A percentile compares a stretch with the other conserved stretches of the same genome.
phyloP scores from a whole-genome alignment of 371 early-diverging fungal genomes.

The Basidiobolus meristosporus region DNA sequence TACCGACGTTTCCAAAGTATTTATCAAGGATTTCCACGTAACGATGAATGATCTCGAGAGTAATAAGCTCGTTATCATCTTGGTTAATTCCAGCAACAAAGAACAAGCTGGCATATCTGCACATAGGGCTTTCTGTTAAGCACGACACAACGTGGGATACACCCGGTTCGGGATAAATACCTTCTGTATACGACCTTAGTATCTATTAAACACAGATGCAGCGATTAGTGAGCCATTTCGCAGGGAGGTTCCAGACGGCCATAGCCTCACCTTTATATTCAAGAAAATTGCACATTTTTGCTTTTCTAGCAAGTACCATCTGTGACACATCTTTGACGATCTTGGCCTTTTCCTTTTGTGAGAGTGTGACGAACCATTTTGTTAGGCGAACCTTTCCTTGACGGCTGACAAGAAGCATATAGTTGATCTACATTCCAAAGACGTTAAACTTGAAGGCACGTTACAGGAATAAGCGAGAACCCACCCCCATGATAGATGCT shows the following conservation, averaged over 20 bases:
- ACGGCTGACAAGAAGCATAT: slow-evolving; percentile 40
- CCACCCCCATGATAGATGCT: too few species aligned
- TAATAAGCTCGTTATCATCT: slow-evolving; percentile 87
- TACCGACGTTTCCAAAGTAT: slow-evolving; percentile 86
- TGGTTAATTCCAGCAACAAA: slow-evolving; percentile 86
- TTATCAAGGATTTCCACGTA: slow-evolving; percentile 94
- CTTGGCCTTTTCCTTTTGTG: slow-evolving; percentile 81
- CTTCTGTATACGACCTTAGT: slow-evolving; percentile 86
- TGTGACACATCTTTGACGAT: slow-evolving; percentile 87
- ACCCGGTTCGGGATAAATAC: slow-evolving; percentile 9
- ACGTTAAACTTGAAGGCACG: too few species aligned
- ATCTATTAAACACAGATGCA: too few species aligned
- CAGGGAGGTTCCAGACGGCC: neutral
- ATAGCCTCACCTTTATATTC: slow-evolving; percentile 69
- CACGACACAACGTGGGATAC: neutral
- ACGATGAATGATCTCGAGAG: slow-evolving; percentile 88
- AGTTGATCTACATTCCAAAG: slow-evolving; percentile 63
- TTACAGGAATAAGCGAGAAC: too few species aligned
- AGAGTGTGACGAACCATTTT: slow-evolving; percentile 88
- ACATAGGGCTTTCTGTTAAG: neutral
- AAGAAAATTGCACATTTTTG: slow-evolving; percentile 94
- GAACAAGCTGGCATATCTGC: slow-evolving; percentile 86
- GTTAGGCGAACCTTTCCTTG: slow-evolving; percentile 84
- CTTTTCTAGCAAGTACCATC: slow-evolving; percentile 68
- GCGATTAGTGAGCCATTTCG: too few species aligned